Evolutionary conservation across 306 rosid genomes (phyloP).

Genomic region (Albizia julibrissin): DNA sequence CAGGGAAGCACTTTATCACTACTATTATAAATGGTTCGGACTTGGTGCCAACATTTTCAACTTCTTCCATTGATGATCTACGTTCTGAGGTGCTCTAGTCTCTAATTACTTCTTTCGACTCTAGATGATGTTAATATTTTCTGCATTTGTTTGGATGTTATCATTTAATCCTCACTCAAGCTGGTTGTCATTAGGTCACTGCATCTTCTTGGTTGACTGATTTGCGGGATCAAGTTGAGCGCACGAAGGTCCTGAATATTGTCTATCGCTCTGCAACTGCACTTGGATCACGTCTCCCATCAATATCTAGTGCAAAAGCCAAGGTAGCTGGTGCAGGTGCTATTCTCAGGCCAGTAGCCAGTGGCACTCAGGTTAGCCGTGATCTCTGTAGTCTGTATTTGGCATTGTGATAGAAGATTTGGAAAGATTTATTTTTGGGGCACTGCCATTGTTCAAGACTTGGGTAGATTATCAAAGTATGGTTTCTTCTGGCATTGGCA

Average conservation of each 20-base stretch:
- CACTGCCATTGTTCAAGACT: background rate
- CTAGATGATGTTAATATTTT: constrained; percentile 12
- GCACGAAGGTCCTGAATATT: constrained; percentile 79
- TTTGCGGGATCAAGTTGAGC: constrained; percentile 91
- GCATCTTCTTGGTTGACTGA: constrained; percentile 96
- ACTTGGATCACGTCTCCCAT: constrained; percentile 83
- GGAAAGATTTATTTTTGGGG: background rate
- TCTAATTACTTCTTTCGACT: constrained; percentile 7
- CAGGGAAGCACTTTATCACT: constrained; percentile 91
- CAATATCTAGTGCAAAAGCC: constrained; percentile 91
- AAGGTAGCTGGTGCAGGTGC: constrained; percentile 92
- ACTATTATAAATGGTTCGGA: constrained; percentile 90
- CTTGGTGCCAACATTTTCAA: constrained; percentile 93
- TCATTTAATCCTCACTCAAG: constrained; percentile 13
- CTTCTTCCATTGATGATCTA: constrained; percentile 88
- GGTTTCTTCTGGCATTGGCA: background rate
- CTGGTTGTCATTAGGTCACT: constrained; percentile 61
- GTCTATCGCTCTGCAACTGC: constrained; percentile 96
- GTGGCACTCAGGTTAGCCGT: constrained; percentile 80
- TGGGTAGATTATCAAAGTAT: constrained; percentile 2
- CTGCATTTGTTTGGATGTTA: background rate
- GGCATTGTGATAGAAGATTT: background rate
- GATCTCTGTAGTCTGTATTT: constrained; percentile 15
- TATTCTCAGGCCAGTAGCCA: constrained; percentile 81
- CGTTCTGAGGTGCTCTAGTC: constrained; percentile 73